Conservation (phyloP, 148 eudicot genomes). For the Nepenthes mirabilis region DNA sequence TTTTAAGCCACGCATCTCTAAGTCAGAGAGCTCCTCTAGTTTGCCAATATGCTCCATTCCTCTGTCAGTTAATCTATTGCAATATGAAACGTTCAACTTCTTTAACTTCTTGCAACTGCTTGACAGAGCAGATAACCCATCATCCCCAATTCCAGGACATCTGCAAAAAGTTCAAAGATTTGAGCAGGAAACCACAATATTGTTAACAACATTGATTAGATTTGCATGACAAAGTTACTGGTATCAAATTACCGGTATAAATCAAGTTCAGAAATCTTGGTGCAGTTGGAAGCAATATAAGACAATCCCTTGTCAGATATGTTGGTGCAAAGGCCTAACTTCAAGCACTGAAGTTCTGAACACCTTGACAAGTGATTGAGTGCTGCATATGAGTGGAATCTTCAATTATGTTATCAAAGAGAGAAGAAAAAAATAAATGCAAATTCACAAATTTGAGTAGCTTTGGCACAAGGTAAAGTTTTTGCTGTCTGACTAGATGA, state of each 20-base stretch:
- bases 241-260: slow-evolving; percentile 47
- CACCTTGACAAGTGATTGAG: slow-evolving; percentile 48
- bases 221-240: background rate
- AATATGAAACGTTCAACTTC: slow-evolving; percentile 59
- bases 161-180: slow-evolving; percentile 18
- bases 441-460: background rate
- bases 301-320: slow-evolving; percentile 57
- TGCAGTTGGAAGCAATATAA: slow-evolving; percentile 49
- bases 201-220: background rate
- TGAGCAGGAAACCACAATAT: background rate
- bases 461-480: too few relatives aligned
- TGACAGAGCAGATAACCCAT: slow-evolving; percentile 48
- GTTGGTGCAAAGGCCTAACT: slow-evolving; percentile 54
- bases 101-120: slow-evolving; percentile 57
- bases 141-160: slow-evolving; percentile 53
- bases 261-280: slow-evolving; percentile 52
- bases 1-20: slow-evolving; percentile 56
- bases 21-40: slow-evolving; percentile 38
- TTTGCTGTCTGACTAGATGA: too few relatives aligned
- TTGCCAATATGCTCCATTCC: slow-evolving; percentile 47
- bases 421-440: background rate
- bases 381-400: slow-evolving; percentile 27
- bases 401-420: background rate
- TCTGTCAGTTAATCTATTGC: slow-evolving; percentile 43
- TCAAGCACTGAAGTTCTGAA: slow-evolving; percentile 43